A percentile compares a stretch with the other conserved stretches of the same genome.
Evolutionary conservation across 2,329 filamentous ascomycete species (phyloP).

Genomic region (Pseudocercospora ulei): DNA sequence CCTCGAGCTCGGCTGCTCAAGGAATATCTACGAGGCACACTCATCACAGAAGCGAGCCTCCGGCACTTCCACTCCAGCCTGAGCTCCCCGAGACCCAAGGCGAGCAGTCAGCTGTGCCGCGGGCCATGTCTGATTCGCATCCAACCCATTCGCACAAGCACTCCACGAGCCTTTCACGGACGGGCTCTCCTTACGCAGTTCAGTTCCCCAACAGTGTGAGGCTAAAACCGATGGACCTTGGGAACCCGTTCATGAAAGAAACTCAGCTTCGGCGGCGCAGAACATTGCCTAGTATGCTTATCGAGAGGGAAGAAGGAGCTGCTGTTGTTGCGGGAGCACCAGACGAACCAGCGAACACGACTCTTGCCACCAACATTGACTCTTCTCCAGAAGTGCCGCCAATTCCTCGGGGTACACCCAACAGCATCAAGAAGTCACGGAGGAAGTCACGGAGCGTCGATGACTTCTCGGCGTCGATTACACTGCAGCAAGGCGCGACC

Average conservation of each 20-base stretch:
- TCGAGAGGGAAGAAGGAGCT: slow-evolving; percentile 26
- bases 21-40: slow-evolving; percentile 25
- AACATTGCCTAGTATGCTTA: slow-evolving; percentile 30
- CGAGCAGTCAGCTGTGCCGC: slow-evolving; percentile 10
- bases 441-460: slow-evolving; percentile 33
- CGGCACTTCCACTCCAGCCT: slow-evolving; percentile 18
- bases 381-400: slow-evolving; percentile 7
- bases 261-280: slow-evolving; percentile 27
- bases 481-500: slow-evolving; percentile 17
- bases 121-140: slow-evolving; percentile 11
- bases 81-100: slow-evolving; percentile 19
- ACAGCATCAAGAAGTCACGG: slow-evolving; percentile 23
- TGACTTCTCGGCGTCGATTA: slow-evolving; percentile 24
- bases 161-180: slow-evolving; percentile 17
- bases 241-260: slow-evolving; percentile 29
- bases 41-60: slow-evolving; percentile 31
- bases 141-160: slow-evolving; percentile 7
- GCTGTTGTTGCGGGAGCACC: slow-evolving; percentile 14
- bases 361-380: slow-evolving; percentile 4
- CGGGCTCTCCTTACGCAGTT: slow-evolving; percentile 32
- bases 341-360: slow-evolving; percentile 1
- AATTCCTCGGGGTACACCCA: slow-evolving; percentile 11
- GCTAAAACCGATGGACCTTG: slow-evolving; percentile 33
- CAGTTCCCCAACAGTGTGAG: slow-evolving; percentile 34
- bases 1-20: slow-evolving; percentile 1